phyloP scores from a whole-genome alignment of 2,329 filamentous ascomycete species.

The Shiraia bambusicola region DNA sequence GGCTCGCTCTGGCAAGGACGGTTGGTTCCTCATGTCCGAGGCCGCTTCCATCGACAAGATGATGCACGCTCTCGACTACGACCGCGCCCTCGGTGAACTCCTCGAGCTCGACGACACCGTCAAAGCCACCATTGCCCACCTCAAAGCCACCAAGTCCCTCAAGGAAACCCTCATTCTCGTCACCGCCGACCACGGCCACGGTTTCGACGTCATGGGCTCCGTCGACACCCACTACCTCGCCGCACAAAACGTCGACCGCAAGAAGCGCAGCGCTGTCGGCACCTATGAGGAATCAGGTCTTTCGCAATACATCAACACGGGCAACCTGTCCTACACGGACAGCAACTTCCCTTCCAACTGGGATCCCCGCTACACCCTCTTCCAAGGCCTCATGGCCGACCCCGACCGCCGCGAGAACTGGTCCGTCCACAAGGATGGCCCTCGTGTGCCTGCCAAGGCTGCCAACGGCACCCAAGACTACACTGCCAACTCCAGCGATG shows the following conservation, averaged over 20 bases:
- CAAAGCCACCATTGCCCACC: slow-evolving; percentile 70
- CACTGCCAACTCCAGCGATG: slow-evolving; percentile 69
- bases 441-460: slow-evolving; percentile 62
- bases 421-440: slow-evolving; percentile 66
- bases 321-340: slow-evolving; percentile 65
- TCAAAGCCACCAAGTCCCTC: slow-evolving; percentile 65
- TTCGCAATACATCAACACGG: slow-evolving; percentile 70
- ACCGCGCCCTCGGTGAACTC: slow-evolving; percentile 80
- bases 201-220: slow-evolving; percentile 81
- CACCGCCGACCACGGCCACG: slow-evolving; percentile 86
- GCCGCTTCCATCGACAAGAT: slow-evolving; percentile 86
- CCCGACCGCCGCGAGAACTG: slow-evolving; percentile 79
- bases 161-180: slow-evolving; percentile 78
- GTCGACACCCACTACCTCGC: slow-evolving; percentile 78
- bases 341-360: slow-evolving; percentile 81
- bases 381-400: slow-evolving; percentile 68
- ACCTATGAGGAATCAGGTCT: slow-evolving; percentile 72
- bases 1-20: slow-evolving; percentile 63
- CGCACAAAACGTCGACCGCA: slow-evolving; percentile 64
- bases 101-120: slow-evolving; percentile 85
- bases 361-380: slow-evolving; percentile 81
- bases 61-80: slow-evolving; percentile 84
- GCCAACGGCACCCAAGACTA: slow-evolving; percentile 57
- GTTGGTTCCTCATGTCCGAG: slow-evolving; percentile 87
- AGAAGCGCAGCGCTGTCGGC: slow-evolving; percentile 75